Base-by-base conservation (phyloP, 2,329 filamentous ascomycete genomes). In the Daldinia sp. region DNA sequence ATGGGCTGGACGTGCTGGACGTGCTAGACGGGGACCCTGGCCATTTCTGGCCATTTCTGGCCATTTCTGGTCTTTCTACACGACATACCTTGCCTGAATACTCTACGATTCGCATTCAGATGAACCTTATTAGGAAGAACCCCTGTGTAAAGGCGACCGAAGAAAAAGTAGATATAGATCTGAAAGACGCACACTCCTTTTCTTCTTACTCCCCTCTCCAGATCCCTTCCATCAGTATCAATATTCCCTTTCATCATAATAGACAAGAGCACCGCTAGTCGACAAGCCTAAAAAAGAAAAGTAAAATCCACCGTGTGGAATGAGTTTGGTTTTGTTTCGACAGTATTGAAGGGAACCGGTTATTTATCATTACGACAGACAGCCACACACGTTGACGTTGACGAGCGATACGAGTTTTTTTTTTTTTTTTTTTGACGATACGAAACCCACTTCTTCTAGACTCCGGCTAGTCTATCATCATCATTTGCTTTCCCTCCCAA, bases 381-480 rank as follows among this genome's bases (percentile, higher is more conserved):
- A 72, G 69, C 69, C 66, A 68, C 72, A 13, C 71, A 72, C 53
- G 51, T 54, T 51, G 9, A 54, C 30, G 42, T 57, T 68, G 59
- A 67, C 66, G 63, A 59, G 68, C 68, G 73, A 76, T 73, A 77
- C 75, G 74, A 77, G 62, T 18, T 72, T 56, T n/a, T n/a, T n/a
- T n/a, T n/a, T n/a, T n/a, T n/a, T n/a, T n/a, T n/a, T n/a, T 23
- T 23, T 69, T 63, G 65, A 59, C 74, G 68, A 74, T 68, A 71
- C 71, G 69, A 71, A 54, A 56, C 53, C 53, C 53, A 69, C 74
- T 67, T 66, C 65, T 72, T 54, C 56, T 73, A 75, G 75, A 74
- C 74, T 76, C 75, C 63, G 75, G 74, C 72, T 72, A 77, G 74
- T 76, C 74, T 77, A 71, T 69, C 67, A 67, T 68, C 61, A 58